These are phyloP conservation scores for Phaffia rhodozyma DNA, from an alignment of 1,284 basidiomycete species.

Conservation along the genomic window DNA sequence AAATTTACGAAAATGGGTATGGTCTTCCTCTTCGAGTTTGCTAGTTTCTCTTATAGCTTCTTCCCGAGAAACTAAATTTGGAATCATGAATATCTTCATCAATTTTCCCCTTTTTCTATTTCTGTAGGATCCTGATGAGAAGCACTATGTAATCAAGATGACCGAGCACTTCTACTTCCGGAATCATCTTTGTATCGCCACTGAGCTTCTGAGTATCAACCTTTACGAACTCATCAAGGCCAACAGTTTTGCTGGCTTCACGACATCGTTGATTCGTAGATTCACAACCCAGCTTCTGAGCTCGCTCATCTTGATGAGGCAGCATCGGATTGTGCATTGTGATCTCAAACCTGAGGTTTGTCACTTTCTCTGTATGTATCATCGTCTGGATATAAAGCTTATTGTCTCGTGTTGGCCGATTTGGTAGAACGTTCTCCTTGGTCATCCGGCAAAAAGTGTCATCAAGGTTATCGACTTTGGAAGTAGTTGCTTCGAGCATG, in stretches of 20 bases:
- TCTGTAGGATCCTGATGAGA: conserved; percentile 79
- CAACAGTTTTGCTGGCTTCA: conserved; percentile 94
- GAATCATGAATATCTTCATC: conserved; percentile 14
- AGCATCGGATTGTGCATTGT: conserved; percentile 97
- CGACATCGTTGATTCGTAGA: conserved; percentile 82
- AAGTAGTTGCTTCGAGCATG: conserved; percentile 94
- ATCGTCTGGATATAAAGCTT: conserved; percentile 1
- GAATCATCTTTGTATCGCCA: conserved; percentile 94
- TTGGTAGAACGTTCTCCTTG: conserved; percentile 76
- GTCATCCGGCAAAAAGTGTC: conserved; percentile 87
- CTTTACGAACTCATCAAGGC: conserved; percentile 99
- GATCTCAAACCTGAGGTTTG: conserved; percentile 93
- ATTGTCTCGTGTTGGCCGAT: neutral
- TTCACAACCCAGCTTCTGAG: conserved; percentile 93
- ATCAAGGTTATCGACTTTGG: conserved; percentile 99
- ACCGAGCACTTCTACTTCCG: conserved; percentile 98
- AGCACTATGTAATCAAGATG: conserved; percentile 96
- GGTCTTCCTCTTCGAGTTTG: conserved; percentile 26
- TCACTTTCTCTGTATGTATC: conserved; percentile 3
- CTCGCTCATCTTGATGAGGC: conserved; percentile 82
- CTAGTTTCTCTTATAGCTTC: no score
- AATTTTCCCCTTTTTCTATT: neutral
- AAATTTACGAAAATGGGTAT: conserved; percentile 88
- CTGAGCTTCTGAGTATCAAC: conserved; percentile 96
- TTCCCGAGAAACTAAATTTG: neutral